phyloP scores from a whole-genome alignment of 805 yeast species.

The Schwanniomyces polymorphus region DNA sequence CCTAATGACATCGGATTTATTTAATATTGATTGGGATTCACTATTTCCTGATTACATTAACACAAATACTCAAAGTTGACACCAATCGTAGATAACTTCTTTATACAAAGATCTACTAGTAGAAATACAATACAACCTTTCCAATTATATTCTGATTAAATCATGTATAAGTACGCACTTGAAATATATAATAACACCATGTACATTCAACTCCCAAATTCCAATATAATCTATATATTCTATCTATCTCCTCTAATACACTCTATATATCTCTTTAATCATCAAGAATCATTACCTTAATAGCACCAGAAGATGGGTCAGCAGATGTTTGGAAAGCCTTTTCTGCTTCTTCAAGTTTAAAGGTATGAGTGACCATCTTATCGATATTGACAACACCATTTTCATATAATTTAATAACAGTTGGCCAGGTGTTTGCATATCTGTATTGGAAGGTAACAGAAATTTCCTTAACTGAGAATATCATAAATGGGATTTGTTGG shows the following conservation, averaged over 20 bases:
- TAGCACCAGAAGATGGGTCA: constrained; percentile 7
- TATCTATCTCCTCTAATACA: too few relatives aligned
- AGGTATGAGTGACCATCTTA: constrained; percentile 7
- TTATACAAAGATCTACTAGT: background rate
- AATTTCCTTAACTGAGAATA: constrained; percentile 12
- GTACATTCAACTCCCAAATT: too few relatives aligned
- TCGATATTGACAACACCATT: constrained; percentile 7
- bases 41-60: background rate
- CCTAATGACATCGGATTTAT: background rate
- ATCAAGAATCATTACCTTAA: constrained; percentile 9
- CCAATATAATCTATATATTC: too few relatives aligned
- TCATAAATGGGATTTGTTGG: constrained; percentile 19
- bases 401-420: constrained; percentile 16
- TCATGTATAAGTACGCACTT: too few relatives aligned
- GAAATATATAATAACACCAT: too few relatives aligned
- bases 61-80: background rate
- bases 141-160: too few relatives aligned
- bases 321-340: constrained; percentile 7
- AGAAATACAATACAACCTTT: too few relatives aligned
- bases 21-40: background rate
- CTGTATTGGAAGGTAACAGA: constrained; percentile 20
- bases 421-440: constrained; percentile 15
- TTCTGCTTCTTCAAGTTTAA: constrained; percentile 6
- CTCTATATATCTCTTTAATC: background rate
- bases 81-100: background rate